phyloP scores from a whole-genome alignment of 805 yeast species.

The Brettanomyces nanus region DNA sequence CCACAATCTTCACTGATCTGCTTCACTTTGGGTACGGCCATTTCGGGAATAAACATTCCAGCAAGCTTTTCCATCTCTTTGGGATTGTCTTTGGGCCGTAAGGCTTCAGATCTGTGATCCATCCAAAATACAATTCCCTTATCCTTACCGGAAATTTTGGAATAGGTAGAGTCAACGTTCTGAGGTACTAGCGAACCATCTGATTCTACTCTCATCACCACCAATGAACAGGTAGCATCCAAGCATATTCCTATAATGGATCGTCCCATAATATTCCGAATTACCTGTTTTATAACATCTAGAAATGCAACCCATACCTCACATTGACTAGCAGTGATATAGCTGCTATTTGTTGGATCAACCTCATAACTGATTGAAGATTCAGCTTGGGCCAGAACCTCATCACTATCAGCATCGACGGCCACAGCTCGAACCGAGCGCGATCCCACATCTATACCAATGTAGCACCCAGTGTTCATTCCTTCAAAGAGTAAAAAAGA shows the following conservation, averaged over 20 bases:
- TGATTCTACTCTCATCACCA: background rate
- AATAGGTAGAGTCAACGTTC: background rate
- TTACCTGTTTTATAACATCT: background rate
- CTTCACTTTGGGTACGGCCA: constrained; percentile 48
- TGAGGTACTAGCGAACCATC: constrained; percentile 1
- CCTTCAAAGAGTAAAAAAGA: background rate
- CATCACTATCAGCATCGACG: constrained; percentile 5
- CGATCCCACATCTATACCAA: constrained; percentile 4
- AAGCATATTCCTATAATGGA: background rate
- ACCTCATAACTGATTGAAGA: constrained; percentile 17
- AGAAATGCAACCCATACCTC: constrained; percentile 2
- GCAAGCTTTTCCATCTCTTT: constrained; percentile 5
- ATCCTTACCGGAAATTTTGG: background rate
- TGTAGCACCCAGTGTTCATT: background rate
- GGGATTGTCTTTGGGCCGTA: background rate
- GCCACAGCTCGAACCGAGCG: constrained; percentile 3
- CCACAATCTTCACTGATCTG: constrained; percentile 26
- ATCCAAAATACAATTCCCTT: constrained; percentile 5
- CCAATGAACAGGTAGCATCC: constrained; percentile 6
- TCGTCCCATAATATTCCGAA: background rate
- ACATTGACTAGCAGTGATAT: constrained; percentile 2
- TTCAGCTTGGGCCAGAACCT: constrained; percentile 26
- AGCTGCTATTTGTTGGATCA: background rate
- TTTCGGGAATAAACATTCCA: constrained; percentile 38
- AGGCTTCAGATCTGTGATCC: constrained; percentile 2